Evolutionary conservation across 139 green algal species (phyloP), one percentile per base, ranked within the genome.

Genomic region (Tetratostichococcus sp.): DNA sequence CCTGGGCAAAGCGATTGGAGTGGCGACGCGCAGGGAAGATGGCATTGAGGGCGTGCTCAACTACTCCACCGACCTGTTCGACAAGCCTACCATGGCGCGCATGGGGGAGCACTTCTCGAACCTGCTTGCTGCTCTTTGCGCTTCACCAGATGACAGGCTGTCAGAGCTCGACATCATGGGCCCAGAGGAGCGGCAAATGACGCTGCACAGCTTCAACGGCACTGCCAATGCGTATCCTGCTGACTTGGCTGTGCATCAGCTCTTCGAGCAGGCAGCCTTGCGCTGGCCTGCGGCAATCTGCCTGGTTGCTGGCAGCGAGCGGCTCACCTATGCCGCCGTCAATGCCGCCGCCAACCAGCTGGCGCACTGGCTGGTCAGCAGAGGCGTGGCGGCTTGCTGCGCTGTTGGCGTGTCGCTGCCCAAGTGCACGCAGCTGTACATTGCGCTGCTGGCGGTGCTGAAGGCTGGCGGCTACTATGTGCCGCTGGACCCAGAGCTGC

Each of bases 371-470:
- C 77, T 84, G 69, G 2, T 16, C 26, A 6, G 16, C 17, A 11
- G 30, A 35, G 79, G 79, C 69, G 79, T 82, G 26, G 28, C 14
- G 3, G 32, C 39, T 3, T 71, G 67, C 30, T 50, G 8, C 4
- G 32, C 30, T 1, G 79, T 87, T 6, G 83, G 74, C 43, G 21
- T 88, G n/a, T 8, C 8, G 39, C 6, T 76, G 42, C 4, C 22
- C 32, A 23, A n/a, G 25, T 69, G 19, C 21, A 8, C n/a, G 22
- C 22, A 33, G 14, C 43, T 75, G 70, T 30, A 62, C 17, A 66
- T 75, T n/a, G 30, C 70, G 26, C n/a, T n/a, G n/a, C n/a, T n/a
- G n/a, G n/a, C n/a, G n/a, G n/a, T n/a, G n/a, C n/a, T n/a, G n/a
- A n/a, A n/a, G n/a, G n/a, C n/a, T n/a, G n/a, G n/a, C n/a, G n/a